phyloP scores from a whole-genome alignment of 139 green algal species.

The Asterochloris sp. region DNA sequence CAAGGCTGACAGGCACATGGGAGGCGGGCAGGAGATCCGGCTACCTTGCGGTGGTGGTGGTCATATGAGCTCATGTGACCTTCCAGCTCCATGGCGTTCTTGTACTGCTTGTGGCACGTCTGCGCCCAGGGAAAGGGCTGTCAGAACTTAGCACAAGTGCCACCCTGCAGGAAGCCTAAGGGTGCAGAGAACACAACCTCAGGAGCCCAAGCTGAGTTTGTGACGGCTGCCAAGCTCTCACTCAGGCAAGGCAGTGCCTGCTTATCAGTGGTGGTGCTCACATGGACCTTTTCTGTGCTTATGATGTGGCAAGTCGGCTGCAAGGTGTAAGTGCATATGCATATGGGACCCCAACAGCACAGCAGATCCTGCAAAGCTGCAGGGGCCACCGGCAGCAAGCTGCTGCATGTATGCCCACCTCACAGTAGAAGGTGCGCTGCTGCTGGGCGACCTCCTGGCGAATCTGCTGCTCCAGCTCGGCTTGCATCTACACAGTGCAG shows the following conservation, averaged over 20 bases:
- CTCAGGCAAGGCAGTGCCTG: too few relatives aligned
- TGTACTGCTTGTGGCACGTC: slow-evolving; percentile 92
- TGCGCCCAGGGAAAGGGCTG: slow-evolving; percentile 25
- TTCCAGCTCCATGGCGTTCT: slow-evolving; percentile 75
- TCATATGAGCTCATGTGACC: slow-evolving; percentile 88
- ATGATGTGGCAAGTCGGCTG: too few relatives aligned
- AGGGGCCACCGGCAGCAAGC: too few relatives aligned
- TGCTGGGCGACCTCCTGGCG: slow-evolving; percentile 66
- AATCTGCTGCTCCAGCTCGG: slow-evolving; percentile 66
- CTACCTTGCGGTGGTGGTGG: slow-evolving; percentile 74
- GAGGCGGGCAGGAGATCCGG: not conserved
- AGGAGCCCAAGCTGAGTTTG: not conserved
- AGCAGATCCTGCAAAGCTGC: too few relatives aligned
- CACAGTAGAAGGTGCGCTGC: slow-evolving; percentile 76
- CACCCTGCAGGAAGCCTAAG: not conserved
- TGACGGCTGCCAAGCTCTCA: too few relatives aligned
- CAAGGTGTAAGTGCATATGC: too few relatives aligned
- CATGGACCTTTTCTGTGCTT: too few relatives aligned
- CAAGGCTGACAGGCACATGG: not conserved
- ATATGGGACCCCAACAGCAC: too few relatives aligned
- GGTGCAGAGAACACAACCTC: not conserved
- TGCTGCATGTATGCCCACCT: slow-evolving; percentile 46
- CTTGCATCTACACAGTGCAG: slow-evolving; percentile 43
- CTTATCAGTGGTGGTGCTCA: too few relatives aligned
- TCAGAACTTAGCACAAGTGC: not conserved